Conservation (phyloP, 257 asterid genomes). For the Solanum pinnatisectum region DNA sequence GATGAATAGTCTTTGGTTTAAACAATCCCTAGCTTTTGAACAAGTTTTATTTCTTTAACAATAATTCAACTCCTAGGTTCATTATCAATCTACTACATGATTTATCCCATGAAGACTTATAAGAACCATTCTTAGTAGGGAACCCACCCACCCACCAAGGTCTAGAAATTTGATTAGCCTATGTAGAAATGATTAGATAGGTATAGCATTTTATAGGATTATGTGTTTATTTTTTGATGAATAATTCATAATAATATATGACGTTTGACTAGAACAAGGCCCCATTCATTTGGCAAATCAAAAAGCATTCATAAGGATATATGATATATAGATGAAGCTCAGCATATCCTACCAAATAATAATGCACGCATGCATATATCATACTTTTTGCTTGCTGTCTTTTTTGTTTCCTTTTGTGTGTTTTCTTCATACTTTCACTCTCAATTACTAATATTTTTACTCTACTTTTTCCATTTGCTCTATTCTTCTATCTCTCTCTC, state of each 20-base stretch:
- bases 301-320: not conserved
- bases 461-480: not conserved
- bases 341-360: conserved; percentile 3
- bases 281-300: not conserved
- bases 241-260: not conserved
- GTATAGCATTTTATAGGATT: not conserved
- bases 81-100: not conserved
- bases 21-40: too few relatives aligned
- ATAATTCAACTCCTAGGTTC: not conserved
- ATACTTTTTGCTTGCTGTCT: not conserved
- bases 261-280: not conserved
- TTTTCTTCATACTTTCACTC: not conserved
- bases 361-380: conserved; percentile 8
- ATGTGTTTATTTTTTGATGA: not conserved
- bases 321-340: not conserved
- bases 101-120: not conserved
- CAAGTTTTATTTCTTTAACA: not conserved
- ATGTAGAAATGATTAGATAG: not conserved
- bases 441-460: not conserved
- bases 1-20: too few relatives aligned
- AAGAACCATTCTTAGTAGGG: not conserved
- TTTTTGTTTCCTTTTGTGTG: not conserved
- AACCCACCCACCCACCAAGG: too few relatives aligned
- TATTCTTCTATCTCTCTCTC: not conserved
- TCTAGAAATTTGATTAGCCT: not conserved